phyloP scores from a whole-genome alignment of 192 early-diverging fungal genomes.

The Irineochytrium annulatum region DNA sequence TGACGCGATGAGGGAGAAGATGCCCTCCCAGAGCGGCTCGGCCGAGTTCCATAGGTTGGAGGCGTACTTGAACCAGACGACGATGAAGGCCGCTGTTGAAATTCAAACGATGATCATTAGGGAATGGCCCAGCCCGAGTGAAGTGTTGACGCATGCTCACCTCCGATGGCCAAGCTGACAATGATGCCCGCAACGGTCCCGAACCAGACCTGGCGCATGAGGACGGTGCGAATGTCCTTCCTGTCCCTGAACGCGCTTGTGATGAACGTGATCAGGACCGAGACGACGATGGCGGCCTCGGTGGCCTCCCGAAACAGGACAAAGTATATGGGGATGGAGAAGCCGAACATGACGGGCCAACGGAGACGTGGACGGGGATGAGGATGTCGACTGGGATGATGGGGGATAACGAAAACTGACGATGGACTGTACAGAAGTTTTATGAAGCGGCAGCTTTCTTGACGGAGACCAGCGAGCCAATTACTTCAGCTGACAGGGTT shows the following conservation, averaged over 20 bases:
- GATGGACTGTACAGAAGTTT: too few species aligned
- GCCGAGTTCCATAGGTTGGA: conserved; percentile 39
- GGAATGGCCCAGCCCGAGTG: too few species aligned
- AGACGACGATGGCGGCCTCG: conserved; percentile 83
- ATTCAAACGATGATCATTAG: too few species aligned
- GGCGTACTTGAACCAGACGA: conserved; percentile 61
- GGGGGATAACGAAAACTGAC: too few species aligned
- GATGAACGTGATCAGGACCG: conserved; percentile 78
- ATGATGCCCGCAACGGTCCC: conserved; percentile 65
- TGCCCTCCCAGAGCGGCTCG: conserved; percentile 82
- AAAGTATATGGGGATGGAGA: conserved; percentile 41
- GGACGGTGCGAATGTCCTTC: neutral
- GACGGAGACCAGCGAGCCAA: too few species aligned
- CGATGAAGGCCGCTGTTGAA: conserved; percentile 69
- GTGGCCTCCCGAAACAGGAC: conserved; percentile 62
- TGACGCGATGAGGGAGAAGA: conserved; percentile 72
- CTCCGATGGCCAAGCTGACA: conserved; percentile 69
- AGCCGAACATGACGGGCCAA: conserved; percentile 23
- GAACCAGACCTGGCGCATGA: conserved; percentile 61
- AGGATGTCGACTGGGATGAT: too few species aligned
- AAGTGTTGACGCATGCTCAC: too few species aligned
- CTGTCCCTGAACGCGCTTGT: conserved; percentile 44
- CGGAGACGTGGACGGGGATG: too few species aligned
- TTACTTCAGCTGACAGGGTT: too few species aligned
- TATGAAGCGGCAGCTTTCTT: too few species aligned